Evolutionary conservation across 768 basidiomycete genomes (phyloP).

Genomic region (Russula earlei): DNA sequence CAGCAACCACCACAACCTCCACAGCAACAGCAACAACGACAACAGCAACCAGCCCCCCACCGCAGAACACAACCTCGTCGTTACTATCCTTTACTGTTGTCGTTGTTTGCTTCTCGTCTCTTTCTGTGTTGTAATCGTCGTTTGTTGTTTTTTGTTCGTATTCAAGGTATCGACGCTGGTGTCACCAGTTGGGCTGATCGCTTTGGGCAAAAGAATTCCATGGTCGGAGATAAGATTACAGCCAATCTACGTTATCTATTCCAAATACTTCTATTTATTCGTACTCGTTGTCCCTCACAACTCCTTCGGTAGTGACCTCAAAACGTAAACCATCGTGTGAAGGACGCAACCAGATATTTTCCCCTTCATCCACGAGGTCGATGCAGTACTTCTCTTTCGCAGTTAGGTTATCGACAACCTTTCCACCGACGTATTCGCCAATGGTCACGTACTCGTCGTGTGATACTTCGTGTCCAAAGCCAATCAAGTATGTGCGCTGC

Average conservation of each 20-base stretch:
- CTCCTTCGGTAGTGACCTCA: conserved; percentile 32
- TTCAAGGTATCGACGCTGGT: no score
- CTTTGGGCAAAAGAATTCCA: not conserved
- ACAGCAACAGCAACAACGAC: no score
- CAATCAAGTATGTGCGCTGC: conserved; percentile 56
- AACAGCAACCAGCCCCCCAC: no score
- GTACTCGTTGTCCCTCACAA: conserved; percentile 48
- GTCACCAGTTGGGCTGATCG: no score
- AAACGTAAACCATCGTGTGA: conserved; percentile 68
- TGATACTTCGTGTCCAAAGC: conserved; percentile 66
- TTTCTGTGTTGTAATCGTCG: no score
- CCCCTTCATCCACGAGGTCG: conserved; percentile 38
- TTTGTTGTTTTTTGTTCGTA: no score
- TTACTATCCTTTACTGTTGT: no score
- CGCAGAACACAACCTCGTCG: no score
- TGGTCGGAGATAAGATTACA: not conserved
- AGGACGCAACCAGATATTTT: conserved; percentile 53
- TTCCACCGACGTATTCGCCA: conserved; percentile 40
- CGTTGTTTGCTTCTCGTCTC: no score
- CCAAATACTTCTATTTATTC: conserved; percentile 19
- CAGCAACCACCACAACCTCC: no score
- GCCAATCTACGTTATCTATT: not conserved
- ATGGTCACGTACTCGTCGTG: conserved; percentile 73
- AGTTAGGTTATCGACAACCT: conserved; percentile 23
- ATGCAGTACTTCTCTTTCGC: conserved; percentile 35